Evolutionary conservation across 176 grass and related monocot species (phyloP), one percentile per base, ranked within the genome.

Genomic region (Carex scoparia): DNA sequence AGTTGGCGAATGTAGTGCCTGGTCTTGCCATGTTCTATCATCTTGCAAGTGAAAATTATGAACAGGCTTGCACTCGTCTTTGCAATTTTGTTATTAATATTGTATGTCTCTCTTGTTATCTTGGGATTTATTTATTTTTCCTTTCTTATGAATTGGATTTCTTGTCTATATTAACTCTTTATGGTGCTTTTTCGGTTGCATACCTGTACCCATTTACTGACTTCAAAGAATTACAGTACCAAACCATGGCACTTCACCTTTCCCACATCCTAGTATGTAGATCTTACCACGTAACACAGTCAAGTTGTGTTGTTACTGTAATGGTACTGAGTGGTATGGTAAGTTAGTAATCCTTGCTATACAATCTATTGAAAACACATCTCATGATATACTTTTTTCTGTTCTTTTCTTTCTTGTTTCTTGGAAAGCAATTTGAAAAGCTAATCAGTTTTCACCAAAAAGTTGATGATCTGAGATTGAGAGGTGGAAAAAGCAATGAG

Each of bases 351-450:
- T 5, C 10, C 28, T 55, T 53, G n/a, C 48, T 54, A 33, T 78
- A 78, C 15, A 10, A 7, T 78, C 49, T 78, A 57, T 57, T 78
- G 74, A 51, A 57, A 28, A 57, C 48, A 61, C 32, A 37, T 85
- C 42, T 23, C 65, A 69, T 56, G 56, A 42, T 57, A 33, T 85
- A 65, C 48, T 69, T 57, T 74, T 74, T 46, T 80, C 27, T 85
- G 14, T 87, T 46, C 7, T 82, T 30, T 79, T 84, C 37, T 82
- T 76, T 79, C 80, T 51, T 51, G 48, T 81, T 10, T 72, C 10
- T 57, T 88, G 87, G 49, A 62, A 93, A 99, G 96, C 93, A 99
- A 99, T 99, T 99, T 69, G 96, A 99, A 86, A 95, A 88, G 79
- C 44, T 99, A 68, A 91, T 95, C 86, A 90, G 89, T 76, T 99